Base-by-base conservation (phyloP, 139 green algal genomes). In the Gonium pectorale region DNA sequence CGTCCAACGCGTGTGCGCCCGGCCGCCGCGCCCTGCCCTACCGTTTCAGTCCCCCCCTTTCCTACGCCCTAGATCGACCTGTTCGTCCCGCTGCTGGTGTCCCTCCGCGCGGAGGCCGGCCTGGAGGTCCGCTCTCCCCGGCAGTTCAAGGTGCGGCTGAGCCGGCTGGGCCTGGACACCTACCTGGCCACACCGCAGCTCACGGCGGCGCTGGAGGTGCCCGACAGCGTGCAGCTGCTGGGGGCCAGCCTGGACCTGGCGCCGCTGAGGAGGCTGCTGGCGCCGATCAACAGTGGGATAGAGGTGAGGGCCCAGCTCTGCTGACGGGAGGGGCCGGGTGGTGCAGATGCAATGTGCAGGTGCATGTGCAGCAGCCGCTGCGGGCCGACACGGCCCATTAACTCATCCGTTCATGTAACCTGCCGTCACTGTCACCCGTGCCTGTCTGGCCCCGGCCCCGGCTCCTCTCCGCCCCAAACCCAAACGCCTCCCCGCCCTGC, bases 221-320 rank as follows among this genome's bases (percentile, higher is more conserved):
- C 67, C 26, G 22, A 46, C 51, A 86, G 71, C 31, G 17, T 96
- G 35, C 74, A 74, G 7, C 64, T 97, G 54, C 59, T 94, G 75
- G 94, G 94, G 13, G 67, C 80, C 31, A 51, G 35, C 0, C 33
- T 92, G 46, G 88, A 92, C 80, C 64, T 89, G 33, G n/a, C n/a
- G n/a, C n/a, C n/a, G n/a, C n/a, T n/a, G n/a, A n/a, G n/a, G n/a
- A n/a, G n/a, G n/a, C n/a, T 91, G 49, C 31, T 86, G 31, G 63
- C 68, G 40, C 81, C 82, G 2, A 13, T 88, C 27, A 80, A 88
- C 56, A 44, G 27, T 2, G 82, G 66, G 5, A 69, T 91, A 2
- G 79, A 83, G 49, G 63, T 67, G 60, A 2, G 54, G n/a, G 59
- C n/a, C n/a, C n/a, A n/a, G n/a, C n/a, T n/a, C n/a, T n/a, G n/a